Base-by-base conservation (phyloP, 2,329 filamentous ascomycete genomes). In the Penicillium sp. region DNA sequence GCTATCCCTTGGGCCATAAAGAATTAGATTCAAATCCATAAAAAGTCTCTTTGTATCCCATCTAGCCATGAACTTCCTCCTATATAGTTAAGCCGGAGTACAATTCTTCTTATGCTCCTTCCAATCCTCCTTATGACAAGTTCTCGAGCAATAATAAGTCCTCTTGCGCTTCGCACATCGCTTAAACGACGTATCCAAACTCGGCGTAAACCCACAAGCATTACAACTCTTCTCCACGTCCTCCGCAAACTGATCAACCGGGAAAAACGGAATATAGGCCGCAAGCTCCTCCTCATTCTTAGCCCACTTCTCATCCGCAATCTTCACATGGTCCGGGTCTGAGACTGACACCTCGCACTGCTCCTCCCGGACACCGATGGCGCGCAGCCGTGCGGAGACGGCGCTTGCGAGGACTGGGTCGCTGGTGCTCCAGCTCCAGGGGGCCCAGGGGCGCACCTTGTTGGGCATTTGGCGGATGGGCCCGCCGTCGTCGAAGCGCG, bases 101-200 rank as follows among this genome's bases (percentile, higher is more conserved):
- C 35, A 41, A 28, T 5, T n/a, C 35, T 52, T 37, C 22, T 52
- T 52, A 22, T 52, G 35, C 20, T 20, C 8, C 34, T n/a, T 51
- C 49, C 34, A 51, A 12, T 51, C 49, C 49, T 25, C 49, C 49
- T n/a, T 51, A 20, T 51, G 49, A 39, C 49, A 51, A 12, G 12
- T 35, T 35, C 10, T 37, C 7, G 31, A 37, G 35, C 35, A 51
- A 17, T 51, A 51, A 39, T n/a, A 51, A 22, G 49, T 20, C 49
- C n/a, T 5, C 20, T 51, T 25, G 6, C 49, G 28, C 12, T 34
- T 34, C 12, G 49, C 34, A 14, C 34, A 39, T 8, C 35, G 34
- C 35, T 39, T 17, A 35, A 41, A 39, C 17, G 11, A 22, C 38
- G 14, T 14, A 28, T 52, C 20, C 35, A 52, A 25, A 35, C 12